Evolutionary conservation across 2,329 filamentous ascomycete genomes (phyloP).

Genomic region (Venturia aucupariae): DNA sequence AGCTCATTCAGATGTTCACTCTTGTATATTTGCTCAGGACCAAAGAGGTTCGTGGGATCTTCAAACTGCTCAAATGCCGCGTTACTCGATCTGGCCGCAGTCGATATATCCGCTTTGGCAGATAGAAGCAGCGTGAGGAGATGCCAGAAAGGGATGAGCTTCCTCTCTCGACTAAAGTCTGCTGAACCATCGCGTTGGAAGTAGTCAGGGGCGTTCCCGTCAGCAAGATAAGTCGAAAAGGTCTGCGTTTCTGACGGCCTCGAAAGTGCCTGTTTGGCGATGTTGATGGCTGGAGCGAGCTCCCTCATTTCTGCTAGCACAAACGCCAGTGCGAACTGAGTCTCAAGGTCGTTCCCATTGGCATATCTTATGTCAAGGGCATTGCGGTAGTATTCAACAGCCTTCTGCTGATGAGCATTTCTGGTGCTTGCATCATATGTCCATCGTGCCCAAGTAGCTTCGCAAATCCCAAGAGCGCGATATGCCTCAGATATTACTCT

Average conservation of each 20-base stretch:
- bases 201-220: conserved; percentile 24
- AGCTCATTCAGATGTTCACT: conserved; percentile 59
- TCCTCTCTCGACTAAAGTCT: conserved; percentile 44
- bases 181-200: conserved; percentile 17
- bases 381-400: conserved; percentile 64
- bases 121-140: conserved; percentile 77
- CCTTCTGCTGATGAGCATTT: conserved; percentile 65
- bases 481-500: conserved; percentile 43
- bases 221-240: conserved; percentile 16
- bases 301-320: conserved; percentile 83
- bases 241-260: conserved; percentile 19
- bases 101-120: conserved; percentile 73
- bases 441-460: conserved; percentile 77
- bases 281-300: conserved; percentile 68
- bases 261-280: conserved; percentile 63
- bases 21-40: conserved; percentile 49
- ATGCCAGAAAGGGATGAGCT: conserved; percentile 80
- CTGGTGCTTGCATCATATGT: conserved; percentile 68
- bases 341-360: conserved; percentile 60
- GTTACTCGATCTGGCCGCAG: conserved; percentile 75
- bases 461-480: conserved; percentile 75
- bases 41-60: conserved; percentile 60
- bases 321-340: conserved; percentile 71
- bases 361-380: conserved; percentile 60
- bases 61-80: conserved; percentile 87